Evolutionary conservation across 345 rosid genomes (phyloP).

Genomic region (Brassica nigra): DNA sequence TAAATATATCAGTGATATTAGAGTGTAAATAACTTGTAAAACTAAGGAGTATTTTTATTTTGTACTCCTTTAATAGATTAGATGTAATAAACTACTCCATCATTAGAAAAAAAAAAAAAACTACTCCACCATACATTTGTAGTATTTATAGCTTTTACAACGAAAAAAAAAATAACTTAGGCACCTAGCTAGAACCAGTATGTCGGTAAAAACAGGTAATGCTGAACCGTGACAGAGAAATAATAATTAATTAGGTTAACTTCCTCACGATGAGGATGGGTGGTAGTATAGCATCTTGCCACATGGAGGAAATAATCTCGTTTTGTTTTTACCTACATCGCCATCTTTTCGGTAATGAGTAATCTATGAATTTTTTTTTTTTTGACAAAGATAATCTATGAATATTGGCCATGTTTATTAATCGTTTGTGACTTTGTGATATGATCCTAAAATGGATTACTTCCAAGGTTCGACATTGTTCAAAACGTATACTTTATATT

Average conservation of each 20-base stretch:
- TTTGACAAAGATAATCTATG: too few relatives aligned
- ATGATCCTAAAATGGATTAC: not conserved
- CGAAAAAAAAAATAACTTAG: not conserved
- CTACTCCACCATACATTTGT: not conserved
- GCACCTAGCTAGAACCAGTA: not conserved
- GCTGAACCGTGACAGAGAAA: constrained; percentile 22
- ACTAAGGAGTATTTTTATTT: too few relatives aligned
- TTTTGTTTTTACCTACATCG: not conserved
- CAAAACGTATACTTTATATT: not conserved
- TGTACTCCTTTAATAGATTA: too few relatives aligned
- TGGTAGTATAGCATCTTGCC: constrained; percentile 20
- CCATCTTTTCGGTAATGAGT: not conserved
- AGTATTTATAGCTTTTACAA: not conserved
- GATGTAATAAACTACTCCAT: not conserved
- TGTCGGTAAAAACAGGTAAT: constrained; percentile 15
- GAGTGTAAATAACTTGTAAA: too few relatives aligned
- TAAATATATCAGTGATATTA: too few relatives aligned
- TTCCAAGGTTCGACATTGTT: not conserved
- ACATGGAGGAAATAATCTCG: constrained; percentile 28
- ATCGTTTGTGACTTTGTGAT: not conserved
- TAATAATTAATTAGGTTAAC: not conserved
- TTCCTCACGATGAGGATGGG: constrained; percentile 38
- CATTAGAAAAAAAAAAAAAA: not conserved
- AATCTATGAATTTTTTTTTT: too few relatives aligned
- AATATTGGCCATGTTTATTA: not conserved